Evolutionary conservation across 2,329 filamentous ascomycete species (phyloP).

Genomic region (Escovopsis weberi): DNA sequence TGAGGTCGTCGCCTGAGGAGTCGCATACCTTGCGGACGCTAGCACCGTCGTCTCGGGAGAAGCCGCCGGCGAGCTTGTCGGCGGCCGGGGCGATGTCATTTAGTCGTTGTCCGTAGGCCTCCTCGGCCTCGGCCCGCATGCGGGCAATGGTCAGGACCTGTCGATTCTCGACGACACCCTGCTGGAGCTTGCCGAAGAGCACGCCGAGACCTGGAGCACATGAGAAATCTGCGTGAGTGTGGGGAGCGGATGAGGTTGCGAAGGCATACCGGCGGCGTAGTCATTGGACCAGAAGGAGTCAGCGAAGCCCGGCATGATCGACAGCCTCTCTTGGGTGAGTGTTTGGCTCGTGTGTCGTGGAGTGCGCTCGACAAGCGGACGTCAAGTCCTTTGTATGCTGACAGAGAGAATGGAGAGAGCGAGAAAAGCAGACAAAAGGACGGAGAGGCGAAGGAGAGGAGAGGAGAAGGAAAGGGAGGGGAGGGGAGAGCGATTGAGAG

Average conservation of each 20-base stretch:
- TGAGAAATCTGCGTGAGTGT: conserved; percentile 5
- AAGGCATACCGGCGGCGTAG: conserved; percentile 70
- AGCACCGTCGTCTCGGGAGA: conserved; percentile 83
- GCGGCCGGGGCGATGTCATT: conserved; percentile 68
- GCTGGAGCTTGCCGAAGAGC: conserved; percentile 90
- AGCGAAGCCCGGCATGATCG: conserved; percentile 71
- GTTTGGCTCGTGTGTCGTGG: conserved; percentile 1
- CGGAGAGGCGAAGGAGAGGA: too few species aligned
- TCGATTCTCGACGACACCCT: conserved; percentile 88
- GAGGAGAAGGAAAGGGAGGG: too few species aligned
- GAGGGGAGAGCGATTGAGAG: too few species aligned
- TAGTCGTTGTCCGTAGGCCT: conserved; percentile 68
- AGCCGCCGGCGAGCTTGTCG: conserved; percentile 72
- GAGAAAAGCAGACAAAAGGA: too few species aligned
- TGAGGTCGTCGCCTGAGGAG: too few species aligned
- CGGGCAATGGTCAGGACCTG: conserved; percentile 85
- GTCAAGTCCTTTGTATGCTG: not conserved
- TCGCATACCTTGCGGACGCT: conserved; percentile 73
- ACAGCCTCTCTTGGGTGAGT: conserved; percentile 1
- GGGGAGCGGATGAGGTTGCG: not conserved
- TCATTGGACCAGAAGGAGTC: conserved; percentile 97
- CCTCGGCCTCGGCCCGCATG: conserved; percentile 91
- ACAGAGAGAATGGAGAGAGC: too few species aligned
- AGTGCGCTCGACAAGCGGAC: not conserved
- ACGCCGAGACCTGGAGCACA: conserved; percentile 58